Evolutionary conservation across 2,329 filamentous ascomycete genomes (phyloP).

Genomic region (Paecilomyces niveus): DNA sequence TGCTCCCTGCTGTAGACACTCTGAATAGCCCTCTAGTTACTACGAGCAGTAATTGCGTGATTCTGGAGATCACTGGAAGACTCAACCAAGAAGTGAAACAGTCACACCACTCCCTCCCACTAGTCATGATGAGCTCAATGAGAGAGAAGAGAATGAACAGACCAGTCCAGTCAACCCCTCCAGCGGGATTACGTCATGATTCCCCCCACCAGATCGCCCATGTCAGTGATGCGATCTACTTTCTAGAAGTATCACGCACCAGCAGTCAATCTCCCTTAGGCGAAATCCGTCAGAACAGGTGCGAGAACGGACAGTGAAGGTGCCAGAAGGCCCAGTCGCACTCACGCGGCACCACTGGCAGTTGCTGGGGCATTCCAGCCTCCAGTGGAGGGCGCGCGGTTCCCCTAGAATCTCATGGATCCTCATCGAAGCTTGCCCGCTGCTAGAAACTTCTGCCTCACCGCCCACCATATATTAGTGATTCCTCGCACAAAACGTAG

Average conservation of each 20-base stretch:
- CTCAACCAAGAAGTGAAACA: neutral
- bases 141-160: too few relatives aligned
- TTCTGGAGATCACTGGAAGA: neutral
- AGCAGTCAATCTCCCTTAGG: neutral
- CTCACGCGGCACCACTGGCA: neutral
- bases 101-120: too few relatives aligned
- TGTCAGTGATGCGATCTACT: neutral
- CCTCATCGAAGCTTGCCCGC: slow-evolving; percentile 25
- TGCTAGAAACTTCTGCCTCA: slow-evolving; percentile 38
- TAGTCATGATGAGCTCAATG: too few relatives aligned
- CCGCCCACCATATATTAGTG: slow-evolving; percentile 36
- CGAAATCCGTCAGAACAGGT: neutral
- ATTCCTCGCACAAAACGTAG: slow-evolving; percentile 7
- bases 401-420: slow-evolving; percentile 31
- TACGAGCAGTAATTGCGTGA: neutral
- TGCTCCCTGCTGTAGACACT: neutral
- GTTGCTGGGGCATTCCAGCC: slow-evolving; percentile 14
- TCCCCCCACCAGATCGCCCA: neutral
- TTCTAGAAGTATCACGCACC: neutral
- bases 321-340: neutral
- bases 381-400: slow-evolving; percentile 7
- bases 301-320: neutral
- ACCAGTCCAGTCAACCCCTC: too few relatives aligned
- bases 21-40: neutral
- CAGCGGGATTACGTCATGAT: neutral